Evolutionary conservation across 345 rosid genomes (phyloP).

Genomic region (Acer saccharum): DNA sequence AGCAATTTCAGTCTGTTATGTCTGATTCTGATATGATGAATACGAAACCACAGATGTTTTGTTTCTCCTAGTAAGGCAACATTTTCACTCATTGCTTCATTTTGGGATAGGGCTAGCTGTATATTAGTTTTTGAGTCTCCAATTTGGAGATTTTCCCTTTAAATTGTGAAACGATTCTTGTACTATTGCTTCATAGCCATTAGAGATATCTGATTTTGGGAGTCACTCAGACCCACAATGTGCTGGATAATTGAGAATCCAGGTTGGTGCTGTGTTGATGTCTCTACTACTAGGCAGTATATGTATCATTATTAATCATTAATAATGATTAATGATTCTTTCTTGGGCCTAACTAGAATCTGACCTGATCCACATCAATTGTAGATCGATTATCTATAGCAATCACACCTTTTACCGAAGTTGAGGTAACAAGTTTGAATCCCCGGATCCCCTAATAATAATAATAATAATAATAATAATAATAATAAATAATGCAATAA

Average conservation of each 20-base stretch:
- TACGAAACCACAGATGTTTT: background rate
- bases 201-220: background rate
- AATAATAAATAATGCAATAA: no score
- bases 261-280: background rate
- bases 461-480: no score
- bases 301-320: background rate
- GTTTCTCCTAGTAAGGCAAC: background rate
- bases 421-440: no score
- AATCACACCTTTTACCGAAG: no score
- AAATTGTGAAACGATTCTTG: background rate
- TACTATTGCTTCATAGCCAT: background rate
- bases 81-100: background rate
- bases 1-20: background rate
- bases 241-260: background rate
- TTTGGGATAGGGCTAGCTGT: background rate
- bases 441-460: no score
- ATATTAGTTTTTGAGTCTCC: background rate
- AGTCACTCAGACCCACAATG: background rate
- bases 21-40: background rate
- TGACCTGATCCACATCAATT: no score
- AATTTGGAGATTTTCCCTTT: background rate
- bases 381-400: no score
- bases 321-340: background rate
- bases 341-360: no score
- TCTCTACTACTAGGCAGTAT: background rate